A percentile compares a stretch with the other conserved stretches of the same genome.
phyloP scores from a whole-genome alignment of 2,329 filamentous ascomycete genomes.

The Neurospora sp. region DNA sequence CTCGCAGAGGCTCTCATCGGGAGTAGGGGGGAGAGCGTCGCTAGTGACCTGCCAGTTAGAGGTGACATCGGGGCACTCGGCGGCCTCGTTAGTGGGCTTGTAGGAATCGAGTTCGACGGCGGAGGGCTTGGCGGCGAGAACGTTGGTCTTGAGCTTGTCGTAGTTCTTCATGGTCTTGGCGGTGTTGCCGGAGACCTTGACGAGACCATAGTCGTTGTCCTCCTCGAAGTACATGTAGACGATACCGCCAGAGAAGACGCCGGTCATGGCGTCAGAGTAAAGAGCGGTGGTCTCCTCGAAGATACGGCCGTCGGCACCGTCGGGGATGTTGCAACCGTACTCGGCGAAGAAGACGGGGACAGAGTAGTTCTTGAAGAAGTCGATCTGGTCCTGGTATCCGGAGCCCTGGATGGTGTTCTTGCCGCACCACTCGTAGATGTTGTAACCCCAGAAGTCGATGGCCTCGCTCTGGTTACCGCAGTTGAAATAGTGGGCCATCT shows the following conservation, averaged over 20 bases:
- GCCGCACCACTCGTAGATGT: slow-evolving; percentile 99
- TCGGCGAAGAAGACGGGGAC: slow-evolving; percentile 98
- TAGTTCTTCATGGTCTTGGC: slow-evolving; percentile 67
- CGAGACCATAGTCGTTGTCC: slow-evolving; percentile 77
- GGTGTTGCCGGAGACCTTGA: slow-evolving; percentile 41
- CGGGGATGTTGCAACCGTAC: slow-evolving; percentile 78
- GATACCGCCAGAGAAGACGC: slow-evolving; percentile 88
- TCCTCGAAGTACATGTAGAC: slow-evolving; percentile 99
- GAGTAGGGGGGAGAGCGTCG: slow-evolving; percentile 65
- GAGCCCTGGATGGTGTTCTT: slow-evolving; percentile 66
- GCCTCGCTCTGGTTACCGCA: slow-evolving; percentile 57
- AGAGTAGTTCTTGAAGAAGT: slow-evolving; percentile 81
- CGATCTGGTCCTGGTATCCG: slow-evolving; percentile 70
- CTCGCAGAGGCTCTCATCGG: slow-evolving; percentile 67
- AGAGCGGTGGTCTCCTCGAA: slow-evolving; percentile 81
- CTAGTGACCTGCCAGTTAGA: slow-evolving; percentile 58
- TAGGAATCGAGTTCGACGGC: slow-evolving; percentile 59
- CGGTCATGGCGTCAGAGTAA: slow-evolving; percentile 70
- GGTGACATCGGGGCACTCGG: slow-evolving; percentile 59
- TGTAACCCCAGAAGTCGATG: slow-evolving; percentile 99
- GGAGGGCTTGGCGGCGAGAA: slow-evolving; percentile 57
- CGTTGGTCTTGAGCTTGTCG: slow-evolving; percentile 57
- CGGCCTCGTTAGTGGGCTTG: slow-evolving; percentile 60
- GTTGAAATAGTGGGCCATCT: slow-evolving; percentile 90
- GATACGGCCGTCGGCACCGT: slow-evolving; percentile 53